Evolutionary conservation across 2,329 filamentous ascomycete genomes (phyloP).

Genomic region (Aspergillus fructus): DNA sequence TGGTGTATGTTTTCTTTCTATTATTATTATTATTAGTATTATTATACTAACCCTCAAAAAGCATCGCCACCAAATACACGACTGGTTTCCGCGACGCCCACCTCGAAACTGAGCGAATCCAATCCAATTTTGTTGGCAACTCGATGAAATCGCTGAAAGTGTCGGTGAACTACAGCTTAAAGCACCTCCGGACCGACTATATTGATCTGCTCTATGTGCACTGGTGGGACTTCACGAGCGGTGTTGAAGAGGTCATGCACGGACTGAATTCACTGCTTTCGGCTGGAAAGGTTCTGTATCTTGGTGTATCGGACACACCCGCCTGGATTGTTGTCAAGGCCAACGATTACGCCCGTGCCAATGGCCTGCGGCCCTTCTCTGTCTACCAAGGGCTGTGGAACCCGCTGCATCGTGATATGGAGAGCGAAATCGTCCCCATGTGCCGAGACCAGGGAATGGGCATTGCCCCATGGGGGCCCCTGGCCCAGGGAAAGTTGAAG

Average conservation of each 20-base stretch:
- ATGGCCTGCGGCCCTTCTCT: slow-evolving; percentile 42
- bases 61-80: slow-evolving; percentile 66
- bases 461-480: not conserved
- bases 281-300: slow-evolving; percentile 43
- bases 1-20: not conserved
- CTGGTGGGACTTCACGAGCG: slow-evolving; percentile 51
- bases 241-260: slow-evolving; percentile 39
- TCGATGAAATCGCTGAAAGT: slow-evolving; percentile 42
- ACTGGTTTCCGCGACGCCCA: slow-evolving; percentile 51
- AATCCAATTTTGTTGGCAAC: slow-evolving; percentile 38
- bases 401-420: slow-evolving; percentile 37
- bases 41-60: not conserved
- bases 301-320: slow-evolving; percentile 42
- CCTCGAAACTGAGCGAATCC: slow-evolving; percentile 35
- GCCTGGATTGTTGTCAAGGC: slow-evolving; percentile 42
- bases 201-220: slow-evolving; percentile 57
- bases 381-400: slow-evolving; percentile 44
- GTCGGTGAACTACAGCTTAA: slow-evolving; percentile 44
- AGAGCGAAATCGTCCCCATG: slow-evolving; percentile 35
- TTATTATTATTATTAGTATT: too few species aligned
- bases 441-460: slow-evolving; percentile 38
- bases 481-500: slow-evolving; percentile 1
- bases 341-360: slow-evolving; percentile 39
- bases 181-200: slow-evolving; percentile 53
- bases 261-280: slow-evolving; percentile 38